Evolutionary conservation across 371 early-diverging fungal genomes (phyloP), one percentile per base, ranked within the genome.

Genomic region (Mucor saturninus): DNA sequence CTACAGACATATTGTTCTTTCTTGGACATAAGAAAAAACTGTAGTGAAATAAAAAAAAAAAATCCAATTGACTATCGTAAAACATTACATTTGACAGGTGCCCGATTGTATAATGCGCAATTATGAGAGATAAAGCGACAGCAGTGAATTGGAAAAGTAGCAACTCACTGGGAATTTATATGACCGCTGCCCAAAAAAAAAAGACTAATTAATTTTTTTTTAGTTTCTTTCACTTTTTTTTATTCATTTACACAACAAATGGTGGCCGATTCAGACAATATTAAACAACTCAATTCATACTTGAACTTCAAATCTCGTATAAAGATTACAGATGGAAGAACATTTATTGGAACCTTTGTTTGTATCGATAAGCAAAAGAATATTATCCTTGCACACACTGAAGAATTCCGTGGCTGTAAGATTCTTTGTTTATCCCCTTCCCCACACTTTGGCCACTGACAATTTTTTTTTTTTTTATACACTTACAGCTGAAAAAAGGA

Each of bases 281-380:
- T 87, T 61, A 74, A 70, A 53, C 62, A 70, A 50, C 69, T 92
- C 32, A 68, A 79, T 11, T 79, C 83, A 0, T 77, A 87, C 21
- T 75, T 93, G 43, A 88, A 87, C 64, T 82, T 83, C 61, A 83
- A 80, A 62, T 77, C 86, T 59, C 84, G 89, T 29, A 83, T 93
- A 43, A 67, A 76, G 42, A 86, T 88, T 43, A 80, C 88, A 4
- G 95, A 95, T 71, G 93, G 92, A 28, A 81, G 96, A 26, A 61
- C 80, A 28, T 93, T 95, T 67, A 68, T 81, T 21, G 96, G 95
- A 3, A 76, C 83, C 14, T 93, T 95, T 76, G 83, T 89, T 59
- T 94, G 95, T 64, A 79, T 89, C 7, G 96, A 95, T 68, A 86
- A 86, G 67, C 81, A 87, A 56, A 84, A 87, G 64, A 95, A 94